Conservation (phyloP, 345 rosid species). For the Firmiana major region DNA sequence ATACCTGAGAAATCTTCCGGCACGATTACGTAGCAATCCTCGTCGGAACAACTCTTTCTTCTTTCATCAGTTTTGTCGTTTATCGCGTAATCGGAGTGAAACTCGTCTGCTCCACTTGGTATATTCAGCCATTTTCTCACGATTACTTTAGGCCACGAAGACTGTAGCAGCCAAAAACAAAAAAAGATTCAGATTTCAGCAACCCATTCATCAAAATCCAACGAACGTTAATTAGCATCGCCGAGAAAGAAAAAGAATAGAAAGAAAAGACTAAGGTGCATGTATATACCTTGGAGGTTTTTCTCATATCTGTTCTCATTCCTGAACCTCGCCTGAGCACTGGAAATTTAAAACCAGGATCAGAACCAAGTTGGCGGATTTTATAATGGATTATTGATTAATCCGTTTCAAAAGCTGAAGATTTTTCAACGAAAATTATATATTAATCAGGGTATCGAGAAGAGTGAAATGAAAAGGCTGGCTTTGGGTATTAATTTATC, state of each 20-base stretch:
- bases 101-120: slow-evolving; percentile 60
- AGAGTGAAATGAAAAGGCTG: slow-evolving; percentile 9
- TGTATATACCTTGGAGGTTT: slow-evolving; percentile 52
- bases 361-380: neutral
- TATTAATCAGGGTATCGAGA: slow-evolving; percentile 10
- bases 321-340: slow-evolving; percentile 31
- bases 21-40: slow-evolving; percentile 39
- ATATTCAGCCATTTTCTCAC: slow-evolving; percentile 84
- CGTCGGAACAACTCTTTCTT: slow-evolving; percentile 75
- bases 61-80: slow-evolving; percentile 45
- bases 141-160: slow-evolving; percentile 72
- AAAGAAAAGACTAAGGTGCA: neutral
- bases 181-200: neutral
- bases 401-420: neutral
- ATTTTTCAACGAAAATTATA: neutral
- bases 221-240: slow-evolving; percentile 4
- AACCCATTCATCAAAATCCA: neutral
- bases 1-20: slow-evolving; percentile 68
- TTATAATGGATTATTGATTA: slow-evolving; percentile 3
- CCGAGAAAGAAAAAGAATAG: neutral
- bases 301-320: slow-evolving; percentile 39
- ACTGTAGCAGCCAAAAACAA: slow-evolving; percentile 23
- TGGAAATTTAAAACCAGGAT: slow-evolving; percentile 25
- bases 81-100: slow-evolving; percentile 59
- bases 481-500: slow-evolving; percentile 5